Base-by-base conservation (phyloP, 352 stramenopile genomes). In the Pythium periplocum region DNA sequence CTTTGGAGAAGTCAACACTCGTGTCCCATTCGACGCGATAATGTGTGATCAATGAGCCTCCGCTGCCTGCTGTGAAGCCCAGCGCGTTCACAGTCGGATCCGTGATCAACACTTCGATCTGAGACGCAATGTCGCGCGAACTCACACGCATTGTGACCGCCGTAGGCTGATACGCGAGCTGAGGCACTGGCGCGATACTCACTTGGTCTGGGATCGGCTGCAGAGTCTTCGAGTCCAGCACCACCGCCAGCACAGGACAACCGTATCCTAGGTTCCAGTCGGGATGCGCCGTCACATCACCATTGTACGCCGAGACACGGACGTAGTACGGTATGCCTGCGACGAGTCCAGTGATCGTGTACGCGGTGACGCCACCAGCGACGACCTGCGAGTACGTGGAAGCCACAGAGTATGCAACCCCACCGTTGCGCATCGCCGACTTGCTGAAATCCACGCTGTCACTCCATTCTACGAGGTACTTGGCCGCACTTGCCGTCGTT, bases 381-480 rank as follows among this genome's bases (percentile, higher is more conserved):
- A 90, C 59, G 1, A 96, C 71, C 17, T 88, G 60, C 2, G 69
- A 75, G 54, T 71, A 83, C 0, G 37, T 47, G 11, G 75, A 59
- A 4, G 82, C 87, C 6, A 55, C 67, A 0, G 59, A 61, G 39
- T 95, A 93, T 5, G 61, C 66, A 0, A 61, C 64, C 2, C 67
- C 67, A 31, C 64, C 66, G 11, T 40, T 59, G 17, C 59, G 70
- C 43, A 51, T 55, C 9, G 38, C 62, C 65, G 51, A 79, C 6
- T 51, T 64, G 10, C 59, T 55, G 53, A 87, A 87, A n/a, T 74
- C 61, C 3, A 47, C 33, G 0, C 66, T 65, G 4, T 68, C 63
- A 48, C 90, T 87, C 80, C 81, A 95, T 46, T 96, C 86, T 12
- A 97, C 55, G 5, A 93, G 56, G 63, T 96, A 97, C 50, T 95